phyloP scores from a whole-genome alignment of 257 asterid species.

The Ballota nigra region DNA sequence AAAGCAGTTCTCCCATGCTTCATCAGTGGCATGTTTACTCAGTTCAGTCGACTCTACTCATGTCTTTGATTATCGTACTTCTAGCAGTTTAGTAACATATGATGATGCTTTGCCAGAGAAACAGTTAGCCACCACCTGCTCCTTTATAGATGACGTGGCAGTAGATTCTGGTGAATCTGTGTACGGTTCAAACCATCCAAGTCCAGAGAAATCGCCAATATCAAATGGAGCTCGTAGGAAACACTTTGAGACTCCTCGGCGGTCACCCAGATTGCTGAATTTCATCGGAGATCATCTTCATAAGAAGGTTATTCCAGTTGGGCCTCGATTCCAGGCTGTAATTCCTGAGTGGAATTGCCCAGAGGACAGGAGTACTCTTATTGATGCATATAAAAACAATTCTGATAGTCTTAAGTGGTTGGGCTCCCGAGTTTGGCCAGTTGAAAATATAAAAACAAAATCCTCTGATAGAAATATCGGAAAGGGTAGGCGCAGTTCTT shows the following conservation, averaged over 20 bases:
- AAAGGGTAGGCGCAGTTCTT: conserved; percentile 53
- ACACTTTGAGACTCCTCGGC: conserved; percentile 36
- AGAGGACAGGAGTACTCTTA: conserved; percentile 17
- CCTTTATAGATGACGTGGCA: conserved; percentile 28
- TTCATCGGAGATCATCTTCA: conserved; percentile 43
- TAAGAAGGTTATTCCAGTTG: conserved; percentile 60
- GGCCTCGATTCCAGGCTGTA: conserved; percentile 78
- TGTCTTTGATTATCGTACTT: conserved; percentile 37
- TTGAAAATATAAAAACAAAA: conserved; percentile 20
- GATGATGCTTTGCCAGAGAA: conserved; percentile 37
- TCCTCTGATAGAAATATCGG: conserved; percentile 38
- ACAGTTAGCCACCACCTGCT: conserved; percentile 31
- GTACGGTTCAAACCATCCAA: conserved; percentile 41
- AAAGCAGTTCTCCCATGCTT: conserved; percentile 42
- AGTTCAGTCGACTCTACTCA: conserved; percentile 42
- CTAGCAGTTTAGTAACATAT: conserved; percentile 48
- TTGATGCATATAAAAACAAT: conserved; percentile 23
- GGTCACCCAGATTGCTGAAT: conserved; percentile 39
- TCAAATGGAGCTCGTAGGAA: conserved; percentile 29
- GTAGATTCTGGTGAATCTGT: conserved; percentile 63
- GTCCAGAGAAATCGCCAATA: conserved; percentile 35
- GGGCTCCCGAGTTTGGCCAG: conserved; percentile 67
- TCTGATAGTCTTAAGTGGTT: conserved; percentile 59
- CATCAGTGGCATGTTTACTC: conserved; percentile 52
- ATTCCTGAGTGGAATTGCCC: conserved; percentile 60